Evolutionary conservation across 192 early-diverging fungal genomes (phyloP), one percentile per base, ranked within the genome.

Genomic region (Fimicolochytrium jonesii): DNA sequence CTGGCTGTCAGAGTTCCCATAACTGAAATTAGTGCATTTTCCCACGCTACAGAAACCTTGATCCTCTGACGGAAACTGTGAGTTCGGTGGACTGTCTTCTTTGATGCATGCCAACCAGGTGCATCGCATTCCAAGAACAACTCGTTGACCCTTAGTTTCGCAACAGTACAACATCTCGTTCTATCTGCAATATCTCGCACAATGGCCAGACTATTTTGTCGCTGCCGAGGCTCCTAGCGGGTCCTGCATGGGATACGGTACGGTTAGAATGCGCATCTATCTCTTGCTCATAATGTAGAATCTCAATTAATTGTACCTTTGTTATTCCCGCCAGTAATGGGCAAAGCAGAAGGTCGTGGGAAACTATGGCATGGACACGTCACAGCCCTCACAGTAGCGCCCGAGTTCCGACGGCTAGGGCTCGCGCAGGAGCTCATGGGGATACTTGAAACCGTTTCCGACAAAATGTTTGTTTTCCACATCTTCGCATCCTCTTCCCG

Each of bases 361-460:
- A 85, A 87, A 55, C 80, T 90, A 28, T 97, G 94, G 94, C 96
- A 99, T 67, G 96, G 96, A 5, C 96, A 99, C 65, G 96, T 99
- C 29, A 96, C 96, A 2, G 96, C 96, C 7, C 80, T 99, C 32
- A 97, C 96, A 4, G 96, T 99, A 0, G 91, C 90, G 0, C 93
- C 96, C 17, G 93, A 96, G 67, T 97, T 88, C 66, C 88, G 96
- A 34, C 83, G 94, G 11, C 71, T 97, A 61, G 93, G 94, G 4
- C 82, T 99, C 0, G 96, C 91, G 4, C 79, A 88, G 41, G 80
- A 85, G 10, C 84, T 99, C 69, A 97, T 99, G 94, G 69, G 79
- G 17, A 73, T 91, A 3, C 71, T 99, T 33, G 96, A 99, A 67
- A 78, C 84, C 5, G 93, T 95, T 0, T 93, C 91, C 5, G 93